Evolutionary conservation across 2,329 filamentous ascomycete species (phyloP), one percentile per base, ranked within the genome.

Genomic region (Penicillium sp.): DNA sequence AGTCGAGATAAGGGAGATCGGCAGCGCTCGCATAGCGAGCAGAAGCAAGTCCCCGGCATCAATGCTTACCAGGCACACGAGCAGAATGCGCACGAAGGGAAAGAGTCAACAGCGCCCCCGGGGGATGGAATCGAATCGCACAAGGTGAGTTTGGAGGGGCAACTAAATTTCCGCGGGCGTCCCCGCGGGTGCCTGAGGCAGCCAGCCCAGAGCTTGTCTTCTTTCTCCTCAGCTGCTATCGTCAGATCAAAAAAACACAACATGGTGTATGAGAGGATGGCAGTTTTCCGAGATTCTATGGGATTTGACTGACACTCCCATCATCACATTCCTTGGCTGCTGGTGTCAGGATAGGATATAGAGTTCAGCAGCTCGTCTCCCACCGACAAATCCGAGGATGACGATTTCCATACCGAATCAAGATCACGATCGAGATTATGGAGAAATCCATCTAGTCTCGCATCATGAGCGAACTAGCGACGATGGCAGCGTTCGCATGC

Each of bases 121-220:
- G 18, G 33, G 18, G 37, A 14, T 25, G 43, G n/a, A n/a, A n/a
- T 23, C 21, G 21, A 23, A 41, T 41, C 42, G 46, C 49, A 53
- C 47, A 54, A 23, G 11, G 4, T 27, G n/a, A n/a, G 25, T 14
- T 41, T 53, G 54, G 59, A 61, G 59, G 58, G 58, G 59, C n/a
- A n/a, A n/a, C n/a, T 60, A 62, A 61, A 60, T 62, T 62, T 62
- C 43, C 50, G 45, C 41, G 45, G 45, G 47, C 33, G 37, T 48
- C 49, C 50, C 50, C 52, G 50, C 35, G 29, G 41, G 4, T 55
- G 57, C 58, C 58, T 59, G 46, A 59, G 59, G 58, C 58, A 54
- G n/a, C 28, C 5, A 39, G 7, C 7, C 11, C 21, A 23, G 7
- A 7, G 21, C 11, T 23, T 11, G 7, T 28, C 20, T 14, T 21